These are phyloP conservation scores for Picochlorum sp. DNA, from an alignment of 139 green algal species.

Conservation along the genomic window DNA sequence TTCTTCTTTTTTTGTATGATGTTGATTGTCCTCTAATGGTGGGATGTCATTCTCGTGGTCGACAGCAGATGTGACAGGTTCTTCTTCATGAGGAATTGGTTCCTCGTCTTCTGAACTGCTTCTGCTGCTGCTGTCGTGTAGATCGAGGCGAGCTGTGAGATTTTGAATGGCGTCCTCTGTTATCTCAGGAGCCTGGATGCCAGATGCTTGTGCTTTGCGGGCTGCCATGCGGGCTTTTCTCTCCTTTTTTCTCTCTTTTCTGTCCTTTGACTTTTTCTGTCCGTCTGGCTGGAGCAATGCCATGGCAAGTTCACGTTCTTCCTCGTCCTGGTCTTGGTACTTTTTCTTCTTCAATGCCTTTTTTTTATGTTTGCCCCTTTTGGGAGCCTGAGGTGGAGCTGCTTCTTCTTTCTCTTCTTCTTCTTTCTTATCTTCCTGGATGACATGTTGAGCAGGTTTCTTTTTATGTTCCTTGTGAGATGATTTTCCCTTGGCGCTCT, in stretches of 20 bases:
- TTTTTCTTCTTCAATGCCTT: constrained; percentile 44
- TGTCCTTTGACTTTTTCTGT: constrained; percentile 48
- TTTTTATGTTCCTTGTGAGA: constrained; percentile 12
- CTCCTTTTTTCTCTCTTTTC: constrained; percentile 44
- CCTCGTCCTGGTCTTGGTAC: constrained; percentile 91
- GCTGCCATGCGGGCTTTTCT: constrained; percentile 53
- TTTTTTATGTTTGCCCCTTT: constrained; percentile 70
- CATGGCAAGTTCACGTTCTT: constrained; percentile 74
- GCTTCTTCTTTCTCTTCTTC: not conserved
- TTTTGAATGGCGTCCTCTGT: constrained; percentile 38
- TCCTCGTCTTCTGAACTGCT: not conserved
- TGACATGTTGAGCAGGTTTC: not conserved
- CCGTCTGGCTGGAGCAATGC: constrained; percentile 48
- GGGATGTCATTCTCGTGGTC: too few relatives aligned
- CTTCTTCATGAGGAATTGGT: constrained; percentile 14
- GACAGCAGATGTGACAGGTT: not conserved
- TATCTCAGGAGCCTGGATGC: constrained; percentile 18
- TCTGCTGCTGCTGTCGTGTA: not conserved
- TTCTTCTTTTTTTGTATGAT: not conserved
- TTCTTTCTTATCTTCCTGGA: too few relatives aligned
- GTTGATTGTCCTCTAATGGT: too few relatives aligned
- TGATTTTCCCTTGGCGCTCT: constrained; percentile 5
- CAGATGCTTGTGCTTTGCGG: constrained; percentile 12
- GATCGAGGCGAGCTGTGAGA: constrained; percentile 35
- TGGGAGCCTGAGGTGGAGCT: constrained; percentile 32